Evolutionary conservation across 2,329 filamentous ascomycete species (phyloP), one percentile per base, ranked within the genome.

Genomic region (Pseudogymnoascus sp.): DNA sequence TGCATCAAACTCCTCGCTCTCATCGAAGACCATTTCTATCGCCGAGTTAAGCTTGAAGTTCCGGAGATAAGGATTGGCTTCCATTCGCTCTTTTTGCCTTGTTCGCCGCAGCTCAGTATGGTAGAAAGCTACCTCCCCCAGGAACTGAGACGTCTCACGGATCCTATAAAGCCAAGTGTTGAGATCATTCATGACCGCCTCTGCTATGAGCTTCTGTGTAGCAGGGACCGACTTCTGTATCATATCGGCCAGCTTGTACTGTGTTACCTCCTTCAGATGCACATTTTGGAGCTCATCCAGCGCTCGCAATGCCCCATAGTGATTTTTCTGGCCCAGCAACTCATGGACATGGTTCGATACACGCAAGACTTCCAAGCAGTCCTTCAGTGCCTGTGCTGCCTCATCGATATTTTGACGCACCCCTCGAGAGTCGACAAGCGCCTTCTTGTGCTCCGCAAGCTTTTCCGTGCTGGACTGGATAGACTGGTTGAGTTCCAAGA

Each of bases 81-180:
- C 89, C 7, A 89, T 84, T 18, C 95, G 85, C 70, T 96, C 88
- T 72, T 92, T 89, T 71, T 96, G 91, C 60, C 93, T 84, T 23
- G 86, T 85, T 66, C 93, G 85, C 49, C 95, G 86, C 72, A 96
- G 84, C 69, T 97, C 90, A 0, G 95, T 99, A 71, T 97, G 92
- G 71, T 96, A 97, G 72, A 99, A 96, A 3, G 95, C 93, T 5
- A 99, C 91, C 74, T 99, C 95, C 4, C 95, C 95, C 6, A 99
- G 78, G 66, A 96, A 97, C 69, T 97, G 93, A 1, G 95, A 97
- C 16, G 92, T 96, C 75, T 99, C 95, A 70, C 95, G 87, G 66
- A 99, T 96, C 21, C 91, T 88, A 71, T 89, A 99, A 8, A 99
- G 81, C 95, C 95, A 99, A 0, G 92, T 97, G 72, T 97, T 97